Conservation (phyloP, 257 asterid species). For the Cynanchum wilfordii region DNA sequence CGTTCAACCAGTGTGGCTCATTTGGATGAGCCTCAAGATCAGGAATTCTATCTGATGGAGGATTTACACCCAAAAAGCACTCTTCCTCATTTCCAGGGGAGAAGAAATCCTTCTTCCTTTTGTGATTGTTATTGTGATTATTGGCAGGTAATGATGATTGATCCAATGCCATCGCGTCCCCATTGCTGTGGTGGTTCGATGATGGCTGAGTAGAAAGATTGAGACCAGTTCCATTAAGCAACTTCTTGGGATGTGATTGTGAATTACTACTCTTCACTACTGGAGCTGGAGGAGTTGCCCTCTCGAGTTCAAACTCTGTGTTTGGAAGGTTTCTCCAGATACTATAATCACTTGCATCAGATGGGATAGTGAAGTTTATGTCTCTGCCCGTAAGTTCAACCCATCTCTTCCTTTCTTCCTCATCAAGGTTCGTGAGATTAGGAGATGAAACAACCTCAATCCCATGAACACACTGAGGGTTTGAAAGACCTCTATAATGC, state of each 20-base stretch:
- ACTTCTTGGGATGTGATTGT: slow-evolving; percentile 47
- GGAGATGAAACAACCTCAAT: slow-evolving; percentile 76
- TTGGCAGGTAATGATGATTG: slow-evolving; percentile 26
- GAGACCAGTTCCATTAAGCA: slow-evolving; percentile 63
- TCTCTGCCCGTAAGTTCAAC: slow-evolving; percentile 77
- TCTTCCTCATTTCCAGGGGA: slow-evolving; percentile 45
- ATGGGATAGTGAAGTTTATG: slow-evolving; percentile 52
- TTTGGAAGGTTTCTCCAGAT: slow-evolving; percentile 77
- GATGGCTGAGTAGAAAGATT: slow-evolving; percentile 56
- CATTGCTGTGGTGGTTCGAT: slow-evolving; percentile 38
- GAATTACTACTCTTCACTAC: slow-evolving; percentile 35
- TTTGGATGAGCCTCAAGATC: slow-evolving; percentile 50
- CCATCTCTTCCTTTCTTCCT: slow-evolving; percentile 83
- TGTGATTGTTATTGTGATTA: slow-evolving; percentile 35
- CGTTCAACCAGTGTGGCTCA: slow-evolving; percentile 62
- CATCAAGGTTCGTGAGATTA: slow-evolving; percentile 48
- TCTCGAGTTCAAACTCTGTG: slow-evolving; percentile 77
- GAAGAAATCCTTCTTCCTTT: slow-evolving; percentile 61
- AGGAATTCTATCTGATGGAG: slow-evolving; percentile 37
- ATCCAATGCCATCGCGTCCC: slow-evolving; percentile 34
- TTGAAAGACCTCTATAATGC: slow-evolving; percentile 86
- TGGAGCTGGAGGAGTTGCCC: slow-evolving; percentile 27
- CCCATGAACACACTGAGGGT: slow-evolving; percentile 95
- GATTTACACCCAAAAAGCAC: slow-evolving; percentile 36
- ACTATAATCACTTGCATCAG: slow-evolving; percentile 70